phyloP scores from a whole-genome alignment of 768 basidiomycete genomes.

The Mycena vulgaris region DNA sequence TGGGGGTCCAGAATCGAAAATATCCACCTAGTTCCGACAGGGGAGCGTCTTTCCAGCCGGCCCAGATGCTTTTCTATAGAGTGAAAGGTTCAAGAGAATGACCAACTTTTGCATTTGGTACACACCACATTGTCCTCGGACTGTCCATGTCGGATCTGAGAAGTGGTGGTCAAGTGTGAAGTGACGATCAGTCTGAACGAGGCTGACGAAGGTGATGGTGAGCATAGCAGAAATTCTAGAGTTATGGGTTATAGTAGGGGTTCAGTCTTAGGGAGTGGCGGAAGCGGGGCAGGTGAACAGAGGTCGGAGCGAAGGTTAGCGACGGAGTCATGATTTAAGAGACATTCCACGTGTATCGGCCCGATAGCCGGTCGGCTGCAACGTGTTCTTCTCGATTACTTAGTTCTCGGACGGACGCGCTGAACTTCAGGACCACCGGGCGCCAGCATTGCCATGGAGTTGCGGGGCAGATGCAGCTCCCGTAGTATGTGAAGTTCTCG shows the following conservation, averaged over 20 bases:
- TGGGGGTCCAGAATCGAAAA: not conserved
- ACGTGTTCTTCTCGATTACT: not conserved
- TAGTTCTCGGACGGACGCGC: too few relatives aligned
- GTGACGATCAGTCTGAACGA: not conserved
- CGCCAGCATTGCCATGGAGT: too few relatives aligned
- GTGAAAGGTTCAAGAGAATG: not conserved
- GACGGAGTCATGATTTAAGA: not conserved
- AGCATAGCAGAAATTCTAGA: conserved; percentile 33
- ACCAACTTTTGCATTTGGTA: not conserved
- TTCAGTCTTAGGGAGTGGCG: not conserved
- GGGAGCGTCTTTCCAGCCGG: conserved; percentile 85
- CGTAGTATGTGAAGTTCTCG: too few relatives aligned
- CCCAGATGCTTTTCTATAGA: conserved; percentile 66
- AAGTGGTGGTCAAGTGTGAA: not conserved
- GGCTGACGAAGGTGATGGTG: conserved; percentile 45
- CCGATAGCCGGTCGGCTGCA: not conserved
- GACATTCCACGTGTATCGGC: conserved; percentile 6
- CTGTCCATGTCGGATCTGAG: conserved; percentile 77
- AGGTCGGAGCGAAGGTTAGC: not conserved
- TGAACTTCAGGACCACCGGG: too few relatives aligned
- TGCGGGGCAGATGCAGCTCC: too few relatives aligned
- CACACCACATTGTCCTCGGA: conserved; percentile 78
- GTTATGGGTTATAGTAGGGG: not conserved
- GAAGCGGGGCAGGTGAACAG: too few relatives aligned
- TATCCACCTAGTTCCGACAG: conserved; percentile 77